Base-by-base conservation (phyloP, 129 eudicot species). In the Tagetes erecta region DNA sequence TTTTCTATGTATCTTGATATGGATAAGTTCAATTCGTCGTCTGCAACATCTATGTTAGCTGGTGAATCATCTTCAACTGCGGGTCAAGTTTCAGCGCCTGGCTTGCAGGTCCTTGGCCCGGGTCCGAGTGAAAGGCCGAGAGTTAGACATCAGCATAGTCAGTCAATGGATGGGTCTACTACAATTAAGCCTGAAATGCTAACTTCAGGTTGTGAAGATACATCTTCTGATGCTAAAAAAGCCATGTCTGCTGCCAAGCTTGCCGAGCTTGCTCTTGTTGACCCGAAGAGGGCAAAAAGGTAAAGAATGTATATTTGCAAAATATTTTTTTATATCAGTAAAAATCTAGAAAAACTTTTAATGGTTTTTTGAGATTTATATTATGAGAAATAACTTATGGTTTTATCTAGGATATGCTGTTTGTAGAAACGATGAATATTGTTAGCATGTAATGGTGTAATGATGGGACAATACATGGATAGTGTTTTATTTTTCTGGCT, bases 271-370 rank as follows among this genome's bases (percentile, higher is more conserved):
- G 98, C 98, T 78, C 90, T 86, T 72, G 76, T 86, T 72, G 98
- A 92, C 80, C 98, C 98, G 52, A 92, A 92, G 81, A 88, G 98
- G 30, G 98, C 96, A 7, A 89, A 92, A 67, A 89, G 98, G 98
- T 89, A 84, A 39, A 33, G 7, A 40, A 35, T 62, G 47, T 36
- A 14, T 7, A 37, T 64, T 63, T 36, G 72, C 42, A 14, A 35
- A 35, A n/a, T 70, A 2, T 9, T 6, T 6, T 68, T 14, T 42
- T 51, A 6, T 51, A 4, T 13, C 58, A 51, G 7, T 7, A 51
- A 51, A 51, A 51, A 51, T 13, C 30, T 51, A 20, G 44, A 6
- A 4, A 40, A 40, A 40, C 44, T 40, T 40, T 4, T 40, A 40
- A 40, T 6, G 5, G 1, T 4, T 40, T 40, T 40, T 1, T 40